These are phyloP conservation scores for Pyrenopolyporus hunteri DNA, from an alignment of 495 filamentous ascomycete species.

Conservation along the genomic window DNA sequence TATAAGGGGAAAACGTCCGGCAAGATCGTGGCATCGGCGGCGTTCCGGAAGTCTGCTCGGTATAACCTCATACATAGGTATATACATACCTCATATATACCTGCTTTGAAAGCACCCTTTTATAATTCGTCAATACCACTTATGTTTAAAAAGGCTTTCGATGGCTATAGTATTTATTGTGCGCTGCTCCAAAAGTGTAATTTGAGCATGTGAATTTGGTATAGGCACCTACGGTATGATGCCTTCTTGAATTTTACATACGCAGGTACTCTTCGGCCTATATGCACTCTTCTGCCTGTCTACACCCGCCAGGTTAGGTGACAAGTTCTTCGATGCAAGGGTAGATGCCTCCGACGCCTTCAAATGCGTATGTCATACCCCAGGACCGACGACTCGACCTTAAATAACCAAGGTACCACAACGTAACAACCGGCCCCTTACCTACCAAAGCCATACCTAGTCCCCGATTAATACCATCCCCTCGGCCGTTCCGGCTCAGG, in stretches of 20 bases:
- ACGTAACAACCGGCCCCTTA: too few relatives aligned
- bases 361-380: too few relatives aligned
- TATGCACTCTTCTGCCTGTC: background rate
- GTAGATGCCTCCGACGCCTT: background rate
- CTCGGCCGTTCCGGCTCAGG: too few relatives aligned
- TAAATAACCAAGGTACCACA: too few relatives aligned
- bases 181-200: background rate
- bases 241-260: background rate
- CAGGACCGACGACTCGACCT: too few relatives aligned
- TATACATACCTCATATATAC: too few relatives aligned
- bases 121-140: background rate
- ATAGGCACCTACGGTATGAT: too few relatives aligned
- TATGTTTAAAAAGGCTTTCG: background rate
- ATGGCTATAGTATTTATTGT: background rate
- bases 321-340: background rate
- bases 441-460: too few relatives aligned
- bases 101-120: conserved; percentile 35
- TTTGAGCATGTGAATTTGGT: background rate
- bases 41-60: conserved; percentile 10
- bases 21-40: conserved; percentile 13
- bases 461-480: too few relatives aligned
- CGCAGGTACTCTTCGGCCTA: background rate
- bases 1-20: conserved; percentile 17
- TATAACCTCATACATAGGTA: too few relatives aligned
- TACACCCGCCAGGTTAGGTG: background rate